Base-by-base conservation (phyloP, 2,329 filamentous ascomycete species). In the Metarhizium rileyi region DNA sequence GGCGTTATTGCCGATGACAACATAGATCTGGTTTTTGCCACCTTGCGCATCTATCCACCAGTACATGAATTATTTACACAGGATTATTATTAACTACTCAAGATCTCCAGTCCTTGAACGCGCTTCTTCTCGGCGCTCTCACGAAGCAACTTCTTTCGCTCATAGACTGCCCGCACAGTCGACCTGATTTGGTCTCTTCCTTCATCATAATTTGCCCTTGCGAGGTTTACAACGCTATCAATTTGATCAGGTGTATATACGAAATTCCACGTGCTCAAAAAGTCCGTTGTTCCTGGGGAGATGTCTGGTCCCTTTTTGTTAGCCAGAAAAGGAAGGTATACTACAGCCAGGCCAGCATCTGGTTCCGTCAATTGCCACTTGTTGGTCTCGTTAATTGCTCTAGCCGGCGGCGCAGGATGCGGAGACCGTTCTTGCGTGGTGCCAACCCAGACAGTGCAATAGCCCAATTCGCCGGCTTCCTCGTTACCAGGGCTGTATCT, bases 191-290 rank as follows among this genome's bases (percentile, higher is more conserved):
- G 82, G 50, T 87, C 86, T 46, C 80, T 79, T 1, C 91, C 90
- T 63, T 95, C 88, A 5, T 80, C 75, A 57, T 89, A 98, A 66
- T 98, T 98, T 10, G 88, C 88, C 49, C 81, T 77, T 1, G 93
- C 90, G 26, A 98, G 76, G 5, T 78, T 75, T 2, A 95, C 85
- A 0, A 95, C 89, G 25, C 80, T 79, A 58, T 97, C 90, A 47
- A 98, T 83, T 65, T 98, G 85, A 50, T 93, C 84, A 0, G 90
- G 84, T 2, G 87, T 94, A 66, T 97, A 98, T 27, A 96, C 83
- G 63, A 97, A 97, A 63, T 98, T 98, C 93, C 93, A 98, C 0
- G 93, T 98, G 57, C 83, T 88, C 72, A 97, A 81, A 67, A 90
- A 97, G 52, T 95, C 89, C 48, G 81, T 86, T 2, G 78, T 80